A percentile compares a stretch with the other conserved stretches of the same genome.
These are phyloP conservation scores for Scheffersomyces quercinus DNA, from an alignment of 1,139 yeast species.

Conservation along the genomic window DNA sequence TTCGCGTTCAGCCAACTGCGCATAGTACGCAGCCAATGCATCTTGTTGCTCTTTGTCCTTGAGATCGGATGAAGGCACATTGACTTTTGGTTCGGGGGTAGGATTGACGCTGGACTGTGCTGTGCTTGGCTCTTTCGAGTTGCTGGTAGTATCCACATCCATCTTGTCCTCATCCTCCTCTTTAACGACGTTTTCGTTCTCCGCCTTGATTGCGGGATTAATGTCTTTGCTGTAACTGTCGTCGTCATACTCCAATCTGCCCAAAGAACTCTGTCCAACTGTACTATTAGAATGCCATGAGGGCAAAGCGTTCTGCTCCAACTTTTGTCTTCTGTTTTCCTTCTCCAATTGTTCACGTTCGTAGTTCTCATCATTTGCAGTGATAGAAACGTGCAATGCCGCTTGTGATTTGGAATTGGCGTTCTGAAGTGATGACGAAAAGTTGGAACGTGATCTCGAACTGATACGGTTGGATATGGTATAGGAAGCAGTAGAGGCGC, in stretches of 20 bases:
- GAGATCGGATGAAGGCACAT: conserved; percentile 25
- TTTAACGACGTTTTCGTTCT: conserved; percentile 11
- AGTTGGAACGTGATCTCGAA: conserved; percentile 24
- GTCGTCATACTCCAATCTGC: conserved; percentile 51
- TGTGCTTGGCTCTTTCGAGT: conserved; percentile 8
- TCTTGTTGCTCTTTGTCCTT: conserved; percentile 70
- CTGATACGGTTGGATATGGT: conserved; percentile 41
- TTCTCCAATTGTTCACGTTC: conserved; percentile 65
- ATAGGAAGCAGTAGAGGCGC: conserved; percentile 65
- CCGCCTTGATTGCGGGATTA: conserved; percentile 15
- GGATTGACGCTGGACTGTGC: conserved; percentile 4
- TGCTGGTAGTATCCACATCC: conserved; percentile 1
- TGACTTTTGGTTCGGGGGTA: conserved; percentile 10
- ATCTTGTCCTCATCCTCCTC: conserved; percentile 12
- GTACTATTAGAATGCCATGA: conserved; percentile 95
- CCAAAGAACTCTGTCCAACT: conserved; percentile 60
- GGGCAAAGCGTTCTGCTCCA: conserved; percentile 93
- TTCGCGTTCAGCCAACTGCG: conserved; percentile 65
- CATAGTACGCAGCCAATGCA: conserved; percentile 78
- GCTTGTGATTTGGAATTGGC: conserved; percentile 58
- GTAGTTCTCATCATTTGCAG: conserved; percentile 84
- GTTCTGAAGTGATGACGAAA: conserved; percentile 33
- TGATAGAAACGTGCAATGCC: conserved; percentile 85
- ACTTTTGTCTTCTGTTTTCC: conserved; percentile 68
- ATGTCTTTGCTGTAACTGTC: conserved; percentile 15